phyloP scores from a whole-genome alignment of 176 grass and related monocot species.

The Zea luxurians region DNA sequence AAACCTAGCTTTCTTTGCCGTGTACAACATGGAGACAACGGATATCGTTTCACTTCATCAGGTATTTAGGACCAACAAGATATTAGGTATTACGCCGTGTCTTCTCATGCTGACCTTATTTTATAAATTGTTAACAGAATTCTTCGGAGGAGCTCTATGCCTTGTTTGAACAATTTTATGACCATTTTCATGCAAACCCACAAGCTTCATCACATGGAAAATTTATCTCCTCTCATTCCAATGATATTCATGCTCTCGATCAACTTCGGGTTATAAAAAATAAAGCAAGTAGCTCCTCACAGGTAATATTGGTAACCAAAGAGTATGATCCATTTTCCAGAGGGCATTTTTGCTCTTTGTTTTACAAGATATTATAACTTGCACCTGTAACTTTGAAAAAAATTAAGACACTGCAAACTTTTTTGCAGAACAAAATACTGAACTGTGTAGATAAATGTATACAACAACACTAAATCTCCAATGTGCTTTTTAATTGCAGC shows the following conservation, averaged over 20 bases:
- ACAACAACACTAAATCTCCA: not conserved
- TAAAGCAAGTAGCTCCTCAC: constrained; percentile 72
- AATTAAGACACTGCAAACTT: not conserved
- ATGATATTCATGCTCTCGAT: constrained; percentile 84
- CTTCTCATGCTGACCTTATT: constrained; percentile 16
- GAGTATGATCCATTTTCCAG: not conserved
- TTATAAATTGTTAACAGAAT: constrained; percentile 66
- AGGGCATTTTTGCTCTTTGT: not conserved
- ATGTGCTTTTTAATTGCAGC: not conserved
- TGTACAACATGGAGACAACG: constrained; percentile 99
- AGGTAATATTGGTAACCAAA: constrained; percentile 49
- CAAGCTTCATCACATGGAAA: constrained; percentile 69
- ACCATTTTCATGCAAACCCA: constrained; percentile 83
- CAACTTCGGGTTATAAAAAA: constrained; percentile 66
- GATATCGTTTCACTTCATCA: constrained; percentile 93
- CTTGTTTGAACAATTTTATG: constrained; percentile 85
- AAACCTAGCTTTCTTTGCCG: constrained; percentile 84
- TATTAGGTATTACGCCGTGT: not conserved
- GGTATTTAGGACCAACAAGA: constrained; percentile 40
- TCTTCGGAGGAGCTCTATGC: constrained; percentile 89
- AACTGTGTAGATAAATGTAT: not conserved
- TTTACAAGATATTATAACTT: not conserved
- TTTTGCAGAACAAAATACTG: not conserved
- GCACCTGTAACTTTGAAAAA: not conserved
- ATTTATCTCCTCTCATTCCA: constrained; percentile 89